Percentiles rank a stretch among this genome's conserved stretches.
phyloP scores from a whole-genome alignment of 1,284 basidiomycete genomes.

The Tranzscheliella williamsii region DNA sequence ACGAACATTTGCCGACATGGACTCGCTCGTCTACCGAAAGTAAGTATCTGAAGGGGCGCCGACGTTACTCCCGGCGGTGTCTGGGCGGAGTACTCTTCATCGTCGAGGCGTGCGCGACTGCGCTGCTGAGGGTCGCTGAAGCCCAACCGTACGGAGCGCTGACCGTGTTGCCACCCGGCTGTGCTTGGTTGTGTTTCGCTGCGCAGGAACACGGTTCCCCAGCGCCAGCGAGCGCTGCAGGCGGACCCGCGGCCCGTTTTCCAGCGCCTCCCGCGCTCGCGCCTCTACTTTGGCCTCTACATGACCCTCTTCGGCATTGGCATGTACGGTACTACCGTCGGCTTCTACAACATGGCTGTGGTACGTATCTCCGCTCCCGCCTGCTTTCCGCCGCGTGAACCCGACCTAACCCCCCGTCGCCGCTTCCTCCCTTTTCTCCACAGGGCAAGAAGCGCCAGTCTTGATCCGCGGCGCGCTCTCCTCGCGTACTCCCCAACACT shows the following conservation, averaged over 20 bases:
- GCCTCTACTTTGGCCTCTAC: slow-evolving; percentile 54
- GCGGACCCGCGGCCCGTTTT: slow-evolving; percentile 52
- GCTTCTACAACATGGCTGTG: slow-evolving; percentile 54
- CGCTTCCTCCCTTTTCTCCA: background rate
- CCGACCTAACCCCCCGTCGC: too few relatives aligned
- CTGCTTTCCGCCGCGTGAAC: too few relatives aligned
- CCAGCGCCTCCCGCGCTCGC: slow-evolving; percentile 51
- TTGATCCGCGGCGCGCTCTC: too few relatives aligned
- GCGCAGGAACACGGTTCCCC: slow-evolving; percentile 48
- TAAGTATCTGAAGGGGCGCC: too few relatives aligned
- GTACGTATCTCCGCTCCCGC: slow-evolving; percentile 43
- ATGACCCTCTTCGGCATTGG: slow-evolving; percentile 55
- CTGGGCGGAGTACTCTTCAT: too few relatives aligned
- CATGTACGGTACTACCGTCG: slow-evolving; percentile 48
- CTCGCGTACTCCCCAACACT: too few relatives aligned
- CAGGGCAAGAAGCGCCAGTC: slow-evolving; percentile 39
- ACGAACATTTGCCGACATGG: slow-evolving; percentile 16
- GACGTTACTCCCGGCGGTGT: too few relatives aligned
- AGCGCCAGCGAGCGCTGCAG: slow-evolving; percentile 56
- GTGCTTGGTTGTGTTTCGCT: too few relatives aligned
- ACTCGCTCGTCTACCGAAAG: slow-evolving; percentile 50
- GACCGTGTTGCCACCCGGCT: too few relatives aligned
- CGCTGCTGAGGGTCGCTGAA: too few relatives aligned
- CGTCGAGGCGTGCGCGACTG: too few relatives aligned
- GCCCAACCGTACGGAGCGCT: too few relatives aligned